A percentile compares a stretch with the other conserved stretches of the same genome.
These are phyloP conservation scores for Aureobasidium sp. DNA, from an alignment of 2,329 filamentous ascomycete species.

Conservation along the genomic window DNA sequence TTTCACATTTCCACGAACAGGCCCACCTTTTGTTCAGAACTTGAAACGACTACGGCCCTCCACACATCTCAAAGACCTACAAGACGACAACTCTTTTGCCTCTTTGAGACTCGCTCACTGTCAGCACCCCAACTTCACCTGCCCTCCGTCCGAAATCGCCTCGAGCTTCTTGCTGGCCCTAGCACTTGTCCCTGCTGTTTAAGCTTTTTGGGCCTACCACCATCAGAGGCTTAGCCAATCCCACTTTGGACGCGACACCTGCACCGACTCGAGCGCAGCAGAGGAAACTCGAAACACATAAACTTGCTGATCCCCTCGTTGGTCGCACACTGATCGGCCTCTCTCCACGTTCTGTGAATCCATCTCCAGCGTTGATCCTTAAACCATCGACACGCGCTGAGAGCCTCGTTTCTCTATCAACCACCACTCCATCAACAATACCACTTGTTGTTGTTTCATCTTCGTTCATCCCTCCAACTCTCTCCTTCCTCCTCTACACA, in stretches of 20 bases:
- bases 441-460: not conserved
- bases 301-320: slow-evolving; percentile 45
- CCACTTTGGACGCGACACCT: slow-evolving; percentile 7
- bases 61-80: slow-evolving; percentile 6
- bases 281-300: slow-evolving; percentile 26
- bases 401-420: slow-evolving; percentile 6
- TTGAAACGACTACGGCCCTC: slow-evolving; percentile 14
- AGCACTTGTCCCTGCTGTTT: not conserved
- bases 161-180: slow-evolving; percentile 8
- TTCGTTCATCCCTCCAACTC: not conserved
- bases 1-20: slow-evolving; percentile 10
- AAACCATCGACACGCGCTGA: slow-evolving; percentile 10
- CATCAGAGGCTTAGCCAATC: slow-evolving; percentile 9
- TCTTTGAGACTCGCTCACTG: slow-evolving; percentile 9
- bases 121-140: slow-evolving; percentile 10
- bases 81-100: slow-evolving; percentile 6
- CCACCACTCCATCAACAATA: not conserved
- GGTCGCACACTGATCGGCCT: slow-evolving; percentile 38
- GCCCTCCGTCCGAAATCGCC: slow-evolving; percentile 14
- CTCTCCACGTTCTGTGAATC: slow-evolving; percentile 40
- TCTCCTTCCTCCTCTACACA: slow-evolving; percentile 21
- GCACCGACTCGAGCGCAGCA: not conserved
- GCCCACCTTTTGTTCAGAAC: slow-evolving; percentile 14
- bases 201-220: slow-evolving; percentile 11
- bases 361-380: slow-evolving; percentile 25